A percentile compares a stretch with the other conserved stretches of the same genome.
These are phyloP conservation scores for Neurospora intermedia DNA, from an alignment of 495 filamentous ascomycete genomes.

Conservation along the genomic window DNA sequence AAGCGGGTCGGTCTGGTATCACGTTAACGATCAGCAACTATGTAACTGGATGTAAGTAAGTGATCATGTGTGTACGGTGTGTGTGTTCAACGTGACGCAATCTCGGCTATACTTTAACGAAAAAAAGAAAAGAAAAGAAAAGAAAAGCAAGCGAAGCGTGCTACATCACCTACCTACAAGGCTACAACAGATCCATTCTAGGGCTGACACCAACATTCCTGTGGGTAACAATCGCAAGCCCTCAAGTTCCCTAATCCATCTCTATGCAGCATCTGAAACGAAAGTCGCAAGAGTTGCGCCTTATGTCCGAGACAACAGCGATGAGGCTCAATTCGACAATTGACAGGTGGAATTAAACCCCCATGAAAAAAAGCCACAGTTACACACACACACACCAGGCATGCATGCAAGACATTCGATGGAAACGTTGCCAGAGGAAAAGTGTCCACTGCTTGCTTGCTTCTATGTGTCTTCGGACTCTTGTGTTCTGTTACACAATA, in stretches of 20 bases:
- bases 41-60: no score
- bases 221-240: neutral
- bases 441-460: neutral
- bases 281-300: neutral
- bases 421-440: neutral
- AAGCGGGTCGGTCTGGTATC: no score
- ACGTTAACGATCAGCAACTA: no score
- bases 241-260: neutral
- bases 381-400: neutral
- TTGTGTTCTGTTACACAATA: neutral
- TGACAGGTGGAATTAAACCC: neutral
- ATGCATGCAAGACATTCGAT: neutral
- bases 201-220: neutral
- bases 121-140: neutral
- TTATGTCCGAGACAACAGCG: neutral
- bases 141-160: neutral
- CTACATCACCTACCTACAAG: neutral
- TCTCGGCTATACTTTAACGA: neutral
- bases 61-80: no score
- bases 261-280: neutral
- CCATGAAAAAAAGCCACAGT: neutral
- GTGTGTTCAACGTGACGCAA: neutral
- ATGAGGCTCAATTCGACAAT: neutral
- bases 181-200: neutral
- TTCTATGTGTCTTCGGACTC: neutral